Conservation (phyloP, 2,329 filamentous ascomycete genomes). For the Botrytis sinoallii region DNA sequence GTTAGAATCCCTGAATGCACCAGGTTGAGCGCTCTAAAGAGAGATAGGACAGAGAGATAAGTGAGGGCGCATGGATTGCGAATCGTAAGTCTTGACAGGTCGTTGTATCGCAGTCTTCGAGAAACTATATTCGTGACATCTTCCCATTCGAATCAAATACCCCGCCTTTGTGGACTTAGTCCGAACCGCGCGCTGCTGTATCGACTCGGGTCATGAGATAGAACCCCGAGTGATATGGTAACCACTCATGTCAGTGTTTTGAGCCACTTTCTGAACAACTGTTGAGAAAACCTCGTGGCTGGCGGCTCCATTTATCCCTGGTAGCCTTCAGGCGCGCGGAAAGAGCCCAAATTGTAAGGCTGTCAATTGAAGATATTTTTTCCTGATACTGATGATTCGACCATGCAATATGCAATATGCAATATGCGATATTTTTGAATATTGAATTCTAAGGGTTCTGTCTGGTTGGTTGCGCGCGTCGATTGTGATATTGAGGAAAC, state of each 20-base stretch:
- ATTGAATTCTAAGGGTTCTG: not conserved
- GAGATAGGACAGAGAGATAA: too few relatives aligned
- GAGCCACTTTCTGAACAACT: constrained; percentile 30
- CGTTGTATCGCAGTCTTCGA: constrained; percentile 14
- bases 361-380: constrained; percentile 18
- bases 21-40: not conserved
- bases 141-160: not conserved
- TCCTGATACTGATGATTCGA: constrained; percentile 8
- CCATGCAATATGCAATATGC: not conserved
- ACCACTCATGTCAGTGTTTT: constrained; percentile 31
- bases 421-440: not conserved
- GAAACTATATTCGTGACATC: constrained; percentile 10
- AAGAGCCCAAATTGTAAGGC: constrained; percentile 22
- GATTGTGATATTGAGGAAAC: not conserved
- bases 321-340: constrained; percentile 30
- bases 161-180: not conserved
- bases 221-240: constrained; percentile 18
- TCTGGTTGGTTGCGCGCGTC: constrained; percentile 3
- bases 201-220: constrained; percentile 1
- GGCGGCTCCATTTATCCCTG: constrained; percentile 27
- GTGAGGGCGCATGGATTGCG: not conserved
- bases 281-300: constrained; percentile 24
- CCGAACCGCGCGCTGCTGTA: constrained; percentile 17
- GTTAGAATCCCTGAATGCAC: not conserved
- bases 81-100: not conserved